Conservation (phyloP, 140 eudicot species). For the Cichorium intybus region DNA sequence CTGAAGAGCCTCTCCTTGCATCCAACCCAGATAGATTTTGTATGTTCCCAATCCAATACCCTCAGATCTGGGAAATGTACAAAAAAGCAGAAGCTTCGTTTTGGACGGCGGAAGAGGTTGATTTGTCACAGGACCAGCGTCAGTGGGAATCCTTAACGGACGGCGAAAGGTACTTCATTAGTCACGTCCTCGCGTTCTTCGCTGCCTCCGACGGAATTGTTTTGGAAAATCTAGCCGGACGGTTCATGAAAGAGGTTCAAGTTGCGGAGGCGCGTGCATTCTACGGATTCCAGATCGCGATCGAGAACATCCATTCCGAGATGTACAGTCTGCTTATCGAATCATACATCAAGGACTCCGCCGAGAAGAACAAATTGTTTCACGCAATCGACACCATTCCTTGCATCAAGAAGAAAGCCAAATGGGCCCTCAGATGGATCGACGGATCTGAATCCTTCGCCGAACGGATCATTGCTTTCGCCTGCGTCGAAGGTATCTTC, state of each 20-base stretch:
- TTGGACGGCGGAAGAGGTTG: conserved; percentile 92
- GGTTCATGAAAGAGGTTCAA: conserved; percentile 70
- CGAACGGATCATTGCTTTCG: conserved; percentile 59
- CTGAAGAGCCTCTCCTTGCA: conserved; percentile 59
- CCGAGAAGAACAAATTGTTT: conserved; percentile 43
- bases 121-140: conserved; percentile 51
- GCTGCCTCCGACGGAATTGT: conserved; percentile 80
- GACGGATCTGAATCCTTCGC: conserved; percentile 61
- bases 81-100: conserved; percentile 61
- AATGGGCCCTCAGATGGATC: conserved; percentile 72
- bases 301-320: conserved; percentile 73
- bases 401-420: conserved; percentile 54
- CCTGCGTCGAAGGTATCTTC: conserved; percentile 71
- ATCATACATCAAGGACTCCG: conserved; percentile 53
- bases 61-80: conserved; percentile 72
- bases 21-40: conserved; percentile 66
- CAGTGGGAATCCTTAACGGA: conserved; percentile 53
- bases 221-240: conserved; percentile 56
- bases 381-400: conserved; percentile 64
- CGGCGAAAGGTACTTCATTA: conserved; percentile 58
- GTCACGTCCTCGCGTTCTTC: conserved; percentile 73
- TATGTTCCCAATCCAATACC: conserved; percentile 80
- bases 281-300: conserved; percentile 73
- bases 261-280: conserved; percentile 72
- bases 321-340: conserved; percentile 61